These are phyloP conservation scores for Sarocladiaceae sp. DNA, from an alignment of 2,329 filamentous ascomycete species.

Conservation along the genomic window DNA sequence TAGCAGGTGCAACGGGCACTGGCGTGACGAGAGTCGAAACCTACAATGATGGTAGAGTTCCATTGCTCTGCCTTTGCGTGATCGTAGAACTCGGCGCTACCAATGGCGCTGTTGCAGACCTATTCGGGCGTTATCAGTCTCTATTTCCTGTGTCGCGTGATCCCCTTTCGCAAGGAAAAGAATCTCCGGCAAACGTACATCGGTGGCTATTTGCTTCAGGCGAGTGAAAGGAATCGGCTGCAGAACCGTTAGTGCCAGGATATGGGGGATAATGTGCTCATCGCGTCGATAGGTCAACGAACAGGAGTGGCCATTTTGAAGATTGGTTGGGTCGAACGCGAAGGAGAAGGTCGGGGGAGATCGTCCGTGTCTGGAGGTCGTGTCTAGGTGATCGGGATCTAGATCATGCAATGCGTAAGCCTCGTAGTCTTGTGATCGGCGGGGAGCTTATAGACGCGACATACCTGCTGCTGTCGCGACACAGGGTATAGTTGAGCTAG, in stretches of 20 bases:
- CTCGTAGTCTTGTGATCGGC: background rate
- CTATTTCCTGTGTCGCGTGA: background rate
- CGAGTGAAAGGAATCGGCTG: constrained; percentile 74
- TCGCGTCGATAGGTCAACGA: constrained; percentile 10
- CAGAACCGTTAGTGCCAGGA: constrained; percentile 17
- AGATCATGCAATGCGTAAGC: too few species aligned
- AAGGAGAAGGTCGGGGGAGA: background rate
- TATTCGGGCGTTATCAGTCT: constrained; percentile 31
- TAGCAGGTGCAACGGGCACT: constrained; percentile 10
- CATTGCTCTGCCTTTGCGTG: constrained; percentile 80
- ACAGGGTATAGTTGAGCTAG: constrained; percentile 1
- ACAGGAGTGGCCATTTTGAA: constrained; percentile 35
- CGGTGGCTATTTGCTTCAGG: constrained; percentile 79
- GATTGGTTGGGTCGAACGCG: background rate
- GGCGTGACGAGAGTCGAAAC: constrained; percentile 24
- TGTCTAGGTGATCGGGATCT: too few species aligned
- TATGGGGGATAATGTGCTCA: background rate
- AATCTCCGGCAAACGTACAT: constrained; percentile 51
- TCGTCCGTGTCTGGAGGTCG: background rate
- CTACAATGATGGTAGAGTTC: constrained; percentile 91
- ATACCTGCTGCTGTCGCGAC: constrained; percentile 7
- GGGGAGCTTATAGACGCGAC: background rate
- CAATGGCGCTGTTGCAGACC: constrained; percentile 80
- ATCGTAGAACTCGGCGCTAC: constrained; percentile 74
- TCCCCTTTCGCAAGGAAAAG: background rate